Base-by-base conservation (phyloP, 768 basidiomycete species). In the Phlebiopsis flavidoalba region DNA sequence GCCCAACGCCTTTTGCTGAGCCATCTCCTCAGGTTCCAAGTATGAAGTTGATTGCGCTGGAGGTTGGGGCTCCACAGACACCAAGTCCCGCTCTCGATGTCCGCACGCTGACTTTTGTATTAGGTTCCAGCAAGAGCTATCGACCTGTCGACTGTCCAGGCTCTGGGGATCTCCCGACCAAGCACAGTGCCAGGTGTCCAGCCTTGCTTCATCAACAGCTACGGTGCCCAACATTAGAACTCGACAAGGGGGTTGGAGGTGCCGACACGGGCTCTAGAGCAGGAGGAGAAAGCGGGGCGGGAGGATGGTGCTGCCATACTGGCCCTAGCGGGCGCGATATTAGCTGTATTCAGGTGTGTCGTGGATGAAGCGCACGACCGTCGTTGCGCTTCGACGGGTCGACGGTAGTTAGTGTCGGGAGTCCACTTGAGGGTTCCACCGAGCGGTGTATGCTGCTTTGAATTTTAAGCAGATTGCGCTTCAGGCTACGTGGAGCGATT, bases 331-430 rank as follows among this genome's bases (percentile, higher is more conserved):
- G 65, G 21, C 7, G 57, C 21, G 6, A 57, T 12, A 1, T 73
- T 66, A 12, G 81, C 72, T n/a, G n/a, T n/a, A n/a, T 40, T 84
- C 85, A 22, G 76, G 75, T 17, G 83, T 79, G 21, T 77, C 65
- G 15, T n/a, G 85, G 79, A 64, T 82, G 75, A 52, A 89, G 72
- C 17, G 83, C 80, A 36, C 89, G 82, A 57, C 89, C n/a, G 81
- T 36, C 83, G 84, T n/a, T 36, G 88, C 88, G 54, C 88, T 88
- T 56, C 89, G 84, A n/a, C n/a, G n/a, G n/a, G 69, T 91, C 88
- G 21, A 84, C 69, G n/a, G 68, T 91, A 89, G 15, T n/a, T n/a
- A n/a, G 43, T 47, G n/a, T n/a, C 60, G 53, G 21, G 37, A 43
- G 11, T 51, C 51, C 11, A n/a, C n/a, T 33, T 12, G 11, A 35